phyloP scores from a whole-genome alignment of 441 rosid genomes.

The Mallotus japonicus region DNA sequence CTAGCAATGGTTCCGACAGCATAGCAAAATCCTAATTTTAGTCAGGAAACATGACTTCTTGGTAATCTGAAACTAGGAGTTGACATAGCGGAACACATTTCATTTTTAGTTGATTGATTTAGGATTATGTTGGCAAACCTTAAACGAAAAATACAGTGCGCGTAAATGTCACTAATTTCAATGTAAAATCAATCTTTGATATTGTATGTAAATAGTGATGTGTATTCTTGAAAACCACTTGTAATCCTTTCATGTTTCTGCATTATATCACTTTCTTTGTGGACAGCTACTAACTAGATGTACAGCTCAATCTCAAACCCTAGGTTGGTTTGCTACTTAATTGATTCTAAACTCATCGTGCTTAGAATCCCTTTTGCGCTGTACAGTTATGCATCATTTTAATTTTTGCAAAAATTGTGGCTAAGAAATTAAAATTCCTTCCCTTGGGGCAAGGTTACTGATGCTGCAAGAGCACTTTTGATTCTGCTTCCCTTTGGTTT shows the following conservation, averaged over 20 bases:
- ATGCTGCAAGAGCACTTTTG: not conserved
- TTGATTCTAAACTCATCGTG: not conserved
- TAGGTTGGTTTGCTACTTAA: not conserved
- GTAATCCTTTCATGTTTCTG: not conserved
- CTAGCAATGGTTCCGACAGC: not conserved
- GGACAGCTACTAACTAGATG: not conserved
- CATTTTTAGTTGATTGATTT: not conserved
- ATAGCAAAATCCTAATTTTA: not conserved
- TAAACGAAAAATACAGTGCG: not conserved
- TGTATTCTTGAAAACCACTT: not conserved
- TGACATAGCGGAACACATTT: not conserved
- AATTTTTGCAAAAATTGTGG: not conserved
- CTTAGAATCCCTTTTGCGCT: not conserved
- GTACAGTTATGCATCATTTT: not conserved
- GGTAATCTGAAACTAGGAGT: not conserved
- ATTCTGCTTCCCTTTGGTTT: not conserved
- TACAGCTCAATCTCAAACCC: not conserved
- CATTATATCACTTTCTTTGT: not conserved
- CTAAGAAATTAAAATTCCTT: not conserved
- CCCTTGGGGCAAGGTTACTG: not conserved
- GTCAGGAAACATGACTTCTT: not conserved
- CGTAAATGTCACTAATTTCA: not conserved
- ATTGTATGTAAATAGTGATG: not conserved
- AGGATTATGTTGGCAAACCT: not conserved
- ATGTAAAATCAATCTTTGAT: not conserved